These are phyloP conservation scores for Phaeophleospora eucalypticola DNA, from an alignment of 2,329 filamentous ascomycete species.

Conservation along the genomic window DNA sequence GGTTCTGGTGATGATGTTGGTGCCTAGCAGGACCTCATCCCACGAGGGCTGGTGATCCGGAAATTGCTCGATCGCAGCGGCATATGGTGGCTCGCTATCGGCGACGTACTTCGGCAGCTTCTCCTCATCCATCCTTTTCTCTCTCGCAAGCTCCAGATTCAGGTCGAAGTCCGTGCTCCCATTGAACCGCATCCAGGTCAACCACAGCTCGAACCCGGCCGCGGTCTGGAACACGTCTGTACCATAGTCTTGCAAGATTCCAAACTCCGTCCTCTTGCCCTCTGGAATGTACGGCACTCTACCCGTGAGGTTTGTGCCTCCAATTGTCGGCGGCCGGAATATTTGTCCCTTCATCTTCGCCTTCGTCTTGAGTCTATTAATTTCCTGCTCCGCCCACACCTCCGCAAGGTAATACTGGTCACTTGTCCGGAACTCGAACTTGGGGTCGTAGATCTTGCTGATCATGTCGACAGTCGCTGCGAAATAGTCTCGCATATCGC, in stretches of 20 bases:
- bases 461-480: constrained; percentile 35
- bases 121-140: constrained; percentile 16
- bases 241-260: constrained; percentile 24
- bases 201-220: constrained; percentile 17
- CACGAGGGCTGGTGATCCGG: constrained; percentile 11
- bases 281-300: constrained; percentile 15
- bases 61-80: constrained; percentile 1
- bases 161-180: constrained; percentile 9
- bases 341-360: constrained; percentile 5
- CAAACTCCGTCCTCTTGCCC: constrained; percentile 19
- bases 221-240: constrained; percentile 24
- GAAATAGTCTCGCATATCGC: constrained; percentile 27
- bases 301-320: constrained; percentile 5
- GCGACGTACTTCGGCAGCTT: constrained; percentile 13
- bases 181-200: constrained; percentile 25
- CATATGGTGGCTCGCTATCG: constrained; percentile 12
- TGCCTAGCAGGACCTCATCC: constrained; percentile 19
- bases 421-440: constrained; percentile 17
- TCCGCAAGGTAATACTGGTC: constrained; percentile 50
- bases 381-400: constrained; percentile 53
- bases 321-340: background rate
- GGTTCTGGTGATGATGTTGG: constrained; percentile 17
- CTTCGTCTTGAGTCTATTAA: constrained; percentile 26
- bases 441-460: constrained; percentile 15
- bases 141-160: constrained; percentile 2